Percentiles rank a stretch among this genome's conserved stretches.
Conservation (phyloP, 78 protist species). For the Neovahlkampfia damariscottae region DNA sequence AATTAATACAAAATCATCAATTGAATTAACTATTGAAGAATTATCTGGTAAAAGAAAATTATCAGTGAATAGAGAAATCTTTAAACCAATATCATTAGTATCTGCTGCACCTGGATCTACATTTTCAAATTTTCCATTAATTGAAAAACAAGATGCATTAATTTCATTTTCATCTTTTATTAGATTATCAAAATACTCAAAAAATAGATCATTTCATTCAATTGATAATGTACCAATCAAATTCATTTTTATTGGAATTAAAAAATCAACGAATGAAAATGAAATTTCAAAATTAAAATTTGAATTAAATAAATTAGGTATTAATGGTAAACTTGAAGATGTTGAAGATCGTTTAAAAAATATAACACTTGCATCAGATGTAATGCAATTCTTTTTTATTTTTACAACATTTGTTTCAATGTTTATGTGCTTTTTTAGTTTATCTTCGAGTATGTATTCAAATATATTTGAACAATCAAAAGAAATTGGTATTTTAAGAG, state of each 20-base stretch:
- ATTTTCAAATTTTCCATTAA: constrained; percentile 9
- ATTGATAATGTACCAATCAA: constrained; percentile 12
- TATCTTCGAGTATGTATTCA: constrained; percentile 58
- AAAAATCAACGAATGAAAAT: not conserved
- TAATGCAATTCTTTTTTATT: constrained; percentile 53
- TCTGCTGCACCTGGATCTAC: not conserved
- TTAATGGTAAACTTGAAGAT: not conserved
- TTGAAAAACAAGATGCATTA: constrained; percentile 36
- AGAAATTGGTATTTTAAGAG: constrained; percentile 77
- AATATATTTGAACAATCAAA: constrained; percentile 73
- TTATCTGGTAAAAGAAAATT: not conserved
- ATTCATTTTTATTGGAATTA: not conserved
- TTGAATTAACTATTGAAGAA: not conserved
- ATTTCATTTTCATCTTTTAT: constrained; percentile 44
- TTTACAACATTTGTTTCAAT: constrained; percentile 63
- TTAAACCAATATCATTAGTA: constrained; percentile 4
- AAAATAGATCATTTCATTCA: not conserved
- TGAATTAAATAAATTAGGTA: not conserved
- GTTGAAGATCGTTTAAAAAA: not conserved
- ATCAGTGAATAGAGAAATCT: not conserved
- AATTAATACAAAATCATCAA: not conserved
- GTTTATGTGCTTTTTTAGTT: constrained; percentile 66
- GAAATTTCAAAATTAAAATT: not conserved
- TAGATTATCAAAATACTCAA: not conserved
- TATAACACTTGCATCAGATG: constrained; percentile 16